phyloP scores from a whole-genome alignment of 1,139 yeast genomes.

The Scheffersomyces cryptocercus region DNA sequence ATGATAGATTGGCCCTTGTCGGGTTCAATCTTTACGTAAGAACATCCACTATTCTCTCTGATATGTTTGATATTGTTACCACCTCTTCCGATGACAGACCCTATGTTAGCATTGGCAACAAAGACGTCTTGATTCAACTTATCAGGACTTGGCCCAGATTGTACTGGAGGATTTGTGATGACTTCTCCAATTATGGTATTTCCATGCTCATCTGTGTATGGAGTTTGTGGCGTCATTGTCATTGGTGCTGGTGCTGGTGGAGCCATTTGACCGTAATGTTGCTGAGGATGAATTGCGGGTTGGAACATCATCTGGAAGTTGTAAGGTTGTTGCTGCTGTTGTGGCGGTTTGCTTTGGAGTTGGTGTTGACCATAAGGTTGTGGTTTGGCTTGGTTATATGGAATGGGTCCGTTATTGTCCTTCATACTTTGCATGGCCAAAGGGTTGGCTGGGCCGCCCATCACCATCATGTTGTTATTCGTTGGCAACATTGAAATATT shows the following conservation, averaged over 20 bases:
- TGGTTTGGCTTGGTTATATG: constrained; percentile 10
- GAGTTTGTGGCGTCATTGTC: constrained; percentile 33
- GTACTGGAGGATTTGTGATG: constrained; percentile 42
- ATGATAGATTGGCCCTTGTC: constrained; percentile 47
- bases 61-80: constrained; percentile 83
- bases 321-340: constrained; percentile 28
- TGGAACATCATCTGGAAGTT: constrained; percentile 48
- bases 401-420: constrained; percentile 13
- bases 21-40: constrained; percentile 69
- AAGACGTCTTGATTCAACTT: constrained; percentile 66
- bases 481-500: constrained; percentile 20
- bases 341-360: constrained; percentile 5
- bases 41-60: constrained; percentile 70
- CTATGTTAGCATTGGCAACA: constrained; percentile 78
- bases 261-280: constrained; percentile 21
- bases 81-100: constrained; percentile 84
- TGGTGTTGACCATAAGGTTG: constrained; percentile 10
- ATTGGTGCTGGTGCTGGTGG: constrained; percentile 14
- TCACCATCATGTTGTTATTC: constrained; percentile 18
- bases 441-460: constrained; percentile 11
- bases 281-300: constrained; percentile 42
- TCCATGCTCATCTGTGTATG: constrained; percentile 49
- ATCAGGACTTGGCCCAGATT: constrained; percentile 38
- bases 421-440: constrained; percentile 18
- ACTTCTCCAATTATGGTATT: constrained; percentile 48